Percentiles rank a stretch among this genome's conserved stretches.
Evolutionary conservation across 352 stramenopile species (phyloP).

Genomic region (Phytophthora cactorum): DNA sequence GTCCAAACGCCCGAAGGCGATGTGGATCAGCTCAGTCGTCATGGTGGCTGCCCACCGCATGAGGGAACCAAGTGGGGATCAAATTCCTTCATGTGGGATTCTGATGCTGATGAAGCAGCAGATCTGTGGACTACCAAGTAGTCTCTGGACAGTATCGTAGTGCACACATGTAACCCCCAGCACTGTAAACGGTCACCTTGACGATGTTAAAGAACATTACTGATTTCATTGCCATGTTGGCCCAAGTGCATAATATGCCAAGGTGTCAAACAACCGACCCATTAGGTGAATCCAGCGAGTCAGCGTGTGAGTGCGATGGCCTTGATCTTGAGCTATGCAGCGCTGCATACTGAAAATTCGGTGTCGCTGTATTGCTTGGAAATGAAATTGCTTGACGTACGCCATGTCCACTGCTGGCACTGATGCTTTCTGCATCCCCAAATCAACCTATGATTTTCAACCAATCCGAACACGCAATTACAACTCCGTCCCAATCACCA

Average conservation of each 20-base stretch:
- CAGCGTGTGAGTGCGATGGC: constrained; percentile 7
- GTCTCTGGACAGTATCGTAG: neutral
- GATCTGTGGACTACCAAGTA: constrained; percentile 70
- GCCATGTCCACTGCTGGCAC: constrained; percentile 13
- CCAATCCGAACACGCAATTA: constrained; percentile 18
- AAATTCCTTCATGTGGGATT: constrained; percentile 90
- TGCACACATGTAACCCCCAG: neutral
- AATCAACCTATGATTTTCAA: constrained; percentile 9
- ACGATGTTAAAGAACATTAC: too few species aligned
- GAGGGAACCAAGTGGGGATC: constrained; percentile 83
- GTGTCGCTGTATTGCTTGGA: neutral
- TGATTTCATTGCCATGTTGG: too few species aligned
- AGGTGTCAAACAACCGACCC: too few species aligned
- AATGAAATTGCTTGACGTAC: constrained; percentile 11
- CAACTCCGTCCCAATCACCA: constrained; percentile 6
- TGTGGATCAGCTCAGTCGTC: constrained; percentile 71
- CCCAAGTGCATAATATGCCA: too few species aligned
- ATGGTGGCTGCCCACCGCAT: constrained; percentile 83
- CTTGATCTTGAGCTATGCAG: constrained; percentile 11
- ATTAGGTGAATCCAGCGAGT: constrained; percentile 1
- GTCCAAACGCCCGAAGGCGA: constrained; percentile 78
- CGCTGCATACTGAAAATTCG: constrained; percentile 6
- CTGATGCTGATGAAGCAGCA: constrained; percentile 79
- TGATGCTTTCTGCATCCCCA: constrained; percentile 15
- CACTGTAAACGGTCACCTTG: too few species aligned